Evolutionary conservation across 345 rosid genomes (phyloP), one percentile per base, ranked within the genome.

Genomic region (Chamaenerion angustifolium): DNA sequence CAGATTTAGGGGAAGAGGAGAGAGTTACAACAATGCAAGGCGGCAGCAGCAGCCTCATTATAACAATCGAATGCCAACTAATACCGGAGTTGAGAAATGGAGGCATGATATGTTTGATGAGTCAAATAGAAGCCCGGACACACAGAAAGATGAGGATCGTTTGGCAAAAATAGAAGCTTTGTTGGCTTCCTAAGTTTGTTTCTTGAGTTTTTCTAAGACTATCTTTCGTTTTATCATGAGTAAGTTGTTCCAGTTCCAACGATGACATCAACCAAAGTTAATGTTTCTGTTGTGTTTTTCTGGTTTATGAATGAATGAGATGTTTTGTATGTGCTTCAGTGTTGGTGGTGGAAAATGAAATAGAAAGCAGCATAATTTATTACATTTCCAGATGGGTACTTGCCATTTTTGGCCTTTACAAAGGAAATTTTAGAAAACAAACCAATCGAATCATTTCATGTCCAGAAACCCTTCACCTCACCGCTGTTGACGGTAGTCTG

Each of bases 141-240:
- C 49, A 14, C 74, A 77, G 74, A 83, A 71, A 42, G 96, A 88
- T 56, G 99, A 93, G 61, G 96, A 88, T 51, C 84, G 79, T 54
- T 70, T 88, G 54, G 99, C 99, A 10, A 84, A 79, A 64, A 75
- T 93, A 11, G 99, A 93, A 68, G 83, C 85, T 40, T 81, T 93
- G 23, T 64, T 93, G 68, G 76, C 94, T 35, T 82, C 88, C 40
- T 60, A 49, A 46, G 41, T 46, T 11, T 14, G 8, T 11, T 10
- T 14, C n/a, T 35, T 23, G 27, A 23, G 27, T 23, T 23, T 23
- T 2, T 5, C 3, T 23, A 23, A 23, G 27, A 23, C 27, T 23
- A 23, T 2, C 46, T 52, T 10, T 8, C 11, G 46, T 42, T 16
- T 8, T 23, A 2, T 23, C 2, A 23, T 23, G 27, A 23, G 2